phyloP scores from a whole-genome alignment of 208 protist species.

The Trypanosomatidae sp. region DNA sequence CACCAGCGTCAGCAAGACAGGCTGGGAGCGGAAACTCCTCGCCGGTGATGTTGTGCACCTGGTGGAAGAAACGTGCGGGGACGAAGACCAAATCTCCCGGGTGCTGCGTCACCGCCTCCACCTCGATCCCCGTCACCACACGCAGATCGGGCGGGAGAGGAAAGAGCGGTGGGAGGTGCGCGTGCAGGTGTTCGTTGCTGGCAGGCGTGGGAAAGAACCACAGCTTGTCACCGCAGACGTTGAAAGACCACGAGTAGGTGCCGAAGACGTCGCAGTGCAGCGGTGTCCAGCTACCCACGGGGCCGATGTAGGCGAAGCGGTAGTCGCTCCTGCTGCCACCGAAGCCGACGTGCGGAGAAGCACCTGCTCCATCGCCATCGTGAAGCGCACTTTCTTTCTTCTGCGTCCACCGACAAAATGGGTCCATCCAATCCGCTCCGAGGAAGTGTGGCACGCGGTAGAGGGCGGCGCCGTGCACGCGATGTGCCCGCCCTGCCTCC shows the following conservation, averaged over 20 bases:
- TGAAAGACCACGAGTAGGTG: conserved; percentile 89
- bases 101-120: conserved; percentile 55
- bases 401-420: conserved; percentile 33
- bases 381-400: no score
- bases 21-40: conserved; percentile 26
- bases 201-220: conserved; percentile 75
- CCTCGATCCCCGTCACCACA: conserved; percentile 46
- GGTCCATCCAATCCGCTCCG: conserved; percentile 80
- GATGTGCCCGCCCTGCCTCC: neutral
- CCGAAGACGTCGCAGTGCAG: conserved; percentile 90
- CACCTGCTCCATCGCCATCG: neutral
- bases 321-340: conserved; percentile 70
- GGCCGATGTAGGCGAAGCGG: conserved; percentile 87
- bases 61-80: conserved; percentile 68
- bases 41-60: conserved; percentile 84
- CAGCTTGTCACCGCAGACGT: conserved; percentile 79
- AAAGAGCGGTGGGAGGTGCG: conserved; percentile 26
- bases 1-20: neutral
- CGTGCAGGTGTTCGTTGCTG: conserved; percentile 49
- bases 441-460: conserved; percentile 76
- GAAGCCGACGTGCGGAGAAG: conserved; percentile 29
- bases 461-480: conserved; percentile 37
- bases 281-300: conserved; percentile 61
- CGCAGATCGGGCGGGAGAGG: conserved; percentile 58
- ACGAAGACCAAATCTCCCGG: conserved; percentile 89